Base-by-base conservation (phyloP, 1,139 yeast genomes). In the Nakaseomyces nivariensis region DNA sequence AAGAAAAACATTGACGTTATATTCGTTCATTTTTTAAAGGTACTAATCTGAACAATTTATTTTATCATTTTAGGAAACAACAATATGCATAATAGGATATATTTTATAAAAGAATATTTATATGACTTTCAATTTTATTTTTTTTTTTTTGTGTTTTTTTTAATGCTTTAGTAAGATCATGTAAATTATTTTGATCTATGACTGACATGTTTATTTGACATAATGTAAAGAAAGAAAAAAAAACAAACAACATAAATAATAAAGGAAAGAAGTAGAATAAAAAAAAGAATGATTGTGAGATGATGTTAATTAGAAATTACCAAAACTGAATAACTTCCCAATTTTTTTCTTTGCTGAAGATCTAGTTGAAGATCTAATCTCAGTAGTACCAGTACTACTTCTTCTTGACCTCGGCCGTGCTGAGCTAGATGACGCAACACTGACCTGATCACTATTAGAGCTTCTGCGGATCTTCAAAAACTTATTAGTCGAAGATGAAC, bases 301-400 rank as follows among this genome's bases (percentile, higher is more conserved):
- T 17, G 22, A 17, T 8, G 5, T 33, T 11, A 9, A 9, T 33
- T 32, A 43, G 7, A 43, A 32, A 31, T 32, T 43, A 32, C 46
- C 46, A 33, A 43, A 43, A 33, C 46, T 43, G 29, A 43, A 43
- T 43, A 43, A 11, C 29, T 43, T 43, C 9, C 37, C 37, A 7
- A 33, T 24, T n/a, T 33, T 43, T 22, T 33, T 43, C 46, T 43
- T 43, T 5, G 46, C 29, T 5, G 46, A 32, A 9, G 46, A 43
- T 22, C 22, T 43, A 5, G 34, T 42, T 8, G 45, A 31, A n/a
- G 25, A 9, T 42, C 9, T 29, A 6, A 5, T 8, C 6, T 31
- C 46, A 4, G 37, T 43, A 32, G 37, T 26, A 22, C 37, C 33
- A 9, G 37, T 24, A n/a, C 33, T 43, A 24, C 38, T 43, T 25